These are phyloP conservation scores for Nothophytophthora sp. DNA, from an alignment of 352 stramenopile species.

Conservation along the genomic window DNA sequence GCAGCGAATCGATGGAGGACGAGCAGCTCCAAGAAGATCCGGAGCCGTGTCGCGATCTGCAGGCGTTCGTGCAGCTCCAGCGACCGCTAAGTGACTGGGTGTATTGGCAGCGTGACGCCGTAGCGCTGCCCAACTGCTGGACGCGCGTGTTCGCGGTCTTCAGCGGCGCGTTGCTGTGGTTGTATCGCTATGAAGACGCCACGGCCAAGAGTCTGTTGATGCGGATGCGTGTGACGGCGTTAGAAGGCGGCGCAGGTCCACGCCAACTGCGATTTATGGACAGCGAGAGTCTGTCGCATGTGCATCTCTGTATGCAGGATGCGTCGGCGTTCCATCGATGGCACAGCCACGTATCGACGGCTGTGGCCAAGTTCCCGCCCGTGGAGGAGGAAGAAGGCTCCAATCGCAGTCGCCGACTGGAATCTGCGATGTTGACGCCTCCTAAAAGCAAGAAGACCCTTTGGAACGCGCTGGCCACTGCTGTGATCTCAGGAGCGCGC, in stretches of 20 bases:
- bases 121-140: slow-evolving; percentile 40
- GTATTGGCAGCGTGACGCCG: slow-evolving; percentile 43
- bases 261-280: slow-evolving; percentile 29
- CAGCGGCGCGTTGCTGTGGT: slow-evolving; percentile 27
- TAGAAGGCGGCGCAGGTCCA: slow-evolving; percentile 10
- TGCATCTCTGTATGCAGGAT: slow-evolving; percentile 33
- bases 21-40: slow-evolving; percentile 7
- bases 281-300: background rate
- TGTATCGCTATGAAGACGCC: slow-evolving; percentile 48
- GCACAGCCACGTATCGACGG: slow-evolving; percentile 22
- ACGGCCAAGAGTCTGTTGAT: slow-evolving; percentile 34
- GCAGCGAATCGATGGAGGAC: slow-evolving; percentile 25
- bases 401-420: slow-evolving; percentile 1
- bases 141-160: slow-evolving; percentile 53
- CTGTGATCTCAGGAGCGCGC: slow-evolving; percentile 2
- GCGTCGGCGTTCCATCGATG: slow-evolving; percentile 16
- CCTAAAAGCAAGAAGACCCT: slow-evolving; percentile 21
- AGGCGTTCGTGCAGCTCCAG: slow-evolving; percentile 10
- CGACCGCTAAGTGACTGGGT: slow-evolving; percentile 39
- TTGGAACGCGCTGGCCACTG: slow-evolving; percentile 18
- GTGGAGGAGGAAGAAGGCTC: slow-evolving; percentile 5
- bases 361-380: slow-evolving; percentile 10
- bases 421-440: slow-evolving; percentile 1
- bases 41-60: slow-evolving; percentile 10
- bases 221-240: slow-evolving; percentile 18